Percentiles rank a stretch among this genome's conserved stretches.
Evolutionary conservation across 2,329 filamentous ascomycete species (phyloP).

Genomic region (Neopestalotiopsis sp.): DNA sequence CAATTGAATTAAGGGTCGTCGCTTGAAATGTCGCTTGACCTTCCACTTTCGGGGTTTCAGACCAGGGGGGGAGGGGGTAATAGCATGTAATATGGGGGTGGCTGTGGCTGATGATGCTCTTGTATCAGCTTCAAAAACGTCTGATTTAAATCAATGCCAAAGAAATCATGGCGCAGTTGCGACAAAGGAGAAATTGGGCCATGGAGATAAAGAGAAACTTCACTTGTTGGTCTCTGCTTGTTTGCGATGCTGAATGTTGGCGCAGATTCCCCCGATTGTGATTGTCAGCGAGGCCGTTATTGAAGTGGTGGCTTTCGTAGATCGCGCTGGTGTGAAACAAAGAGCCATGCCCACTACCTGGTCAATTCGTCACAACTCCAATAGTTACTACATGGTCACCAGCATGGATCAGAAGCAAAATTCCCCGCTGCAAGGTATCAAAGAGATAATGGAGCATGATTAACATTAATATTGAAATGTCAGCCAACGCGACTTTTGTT

Average conservation of each 20-base stretch:
- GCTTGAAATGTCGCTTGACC: background rate
- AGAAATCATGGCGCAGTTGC: background rate
- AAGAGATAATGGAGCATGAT: background rate
- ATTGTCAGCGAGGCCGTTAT: background rate
- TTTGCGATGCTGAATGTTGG: background rate
- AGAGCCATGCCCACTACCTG: background rate
- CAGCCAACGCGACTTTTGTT: no score
- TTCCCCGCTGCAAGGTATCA: background rate
- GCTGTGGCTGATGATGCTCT: background rate
- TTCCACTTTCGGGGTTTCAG: conserved; percentile 1
- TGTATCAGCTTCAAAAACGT: background rate
- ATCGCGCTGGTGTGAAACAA: background rate
- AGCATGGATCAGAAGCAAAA: background rate
- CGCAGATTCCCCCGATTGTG: background rate
- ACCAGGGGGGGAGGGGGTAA: background rate
- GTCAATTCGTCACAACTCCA: background rate
- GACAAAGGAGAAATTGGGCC: background rate
- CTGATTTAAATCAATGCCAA: background rate
- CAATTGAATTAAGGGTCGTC: background rate
- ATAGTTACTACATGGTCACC: background rate
- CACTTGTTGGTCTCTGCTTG: background rate
- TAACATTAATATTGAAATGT: background rate
- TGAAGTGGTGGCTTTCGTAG: background rate
- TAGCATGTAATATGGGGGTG: background rate
- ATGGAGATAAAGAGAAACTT: background rate